Evolutionary conservation across 768 basidiomycete genomes (phyloP).

Genomic region (Sutorius australiensis): DNA sequence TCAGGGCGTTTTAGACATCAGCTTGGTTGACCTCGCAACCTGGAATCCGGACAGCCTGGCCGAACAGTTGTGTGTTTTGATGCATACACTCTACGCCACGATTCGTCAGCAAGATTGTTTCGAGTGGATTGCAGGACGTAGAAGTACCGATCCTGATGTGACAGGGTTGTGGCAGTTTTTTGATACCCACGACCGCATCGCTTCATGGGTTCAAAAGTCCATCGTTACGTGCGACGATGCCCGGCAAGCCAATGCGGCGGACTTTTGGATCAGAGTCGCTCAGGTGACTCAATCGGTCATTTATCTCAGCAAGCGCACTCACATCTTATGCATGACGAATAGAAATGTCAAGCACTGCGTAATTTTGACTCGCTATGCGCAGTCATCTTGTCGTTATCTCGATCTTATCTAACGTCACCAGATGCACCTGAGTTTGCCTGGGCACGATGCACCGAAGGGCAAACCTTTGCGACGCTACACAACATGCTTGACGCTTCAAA

Average conservation of each 20-base stretch:
- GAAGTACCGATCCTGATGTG: constrained; percentile 33
- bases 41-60: constrained; percentile 70
- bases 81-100: constrained; percentile 64
- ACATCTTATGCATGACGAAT: background rate
- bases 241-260: constrained; percentile 55
- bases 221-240: constrained; percentile 49
- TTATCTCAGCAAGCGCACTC: background rate
- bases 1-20: background rate
- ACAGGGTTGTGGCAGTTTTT: constrained; percentile 53
- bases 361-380: constrained; percentile 70
- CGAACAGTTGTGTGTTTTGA: constrained; percentile 76
- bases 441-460: constrained; percentile 56
- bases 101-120: constrained; percentile 76
- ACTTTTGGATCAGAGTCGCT: constrained; percentile 76
- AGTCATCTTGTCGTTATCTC: constrained; percentile 59
- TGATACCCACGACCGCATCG: constrained; percentile 57
- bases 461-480: constrained; percentile 47
- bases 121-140: constrained; percentile 45
- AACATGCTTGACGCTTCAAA: constrained; percentile 56
- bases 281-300: constrained; percentile 51
- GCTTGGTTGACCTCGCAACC: constrained; percentile 31
- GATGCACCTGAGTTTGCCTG: constrained; percentile 51
- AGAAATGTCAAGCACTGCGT: constrained; percentile 64
- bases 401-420: constrained; percentile 47
- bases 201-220: constrained; percentile 63